Evolutionary conservation across 2,329 filamentous ascomycete species (phyloP).

Genomic region (Ramularia endophylla): DNA sequence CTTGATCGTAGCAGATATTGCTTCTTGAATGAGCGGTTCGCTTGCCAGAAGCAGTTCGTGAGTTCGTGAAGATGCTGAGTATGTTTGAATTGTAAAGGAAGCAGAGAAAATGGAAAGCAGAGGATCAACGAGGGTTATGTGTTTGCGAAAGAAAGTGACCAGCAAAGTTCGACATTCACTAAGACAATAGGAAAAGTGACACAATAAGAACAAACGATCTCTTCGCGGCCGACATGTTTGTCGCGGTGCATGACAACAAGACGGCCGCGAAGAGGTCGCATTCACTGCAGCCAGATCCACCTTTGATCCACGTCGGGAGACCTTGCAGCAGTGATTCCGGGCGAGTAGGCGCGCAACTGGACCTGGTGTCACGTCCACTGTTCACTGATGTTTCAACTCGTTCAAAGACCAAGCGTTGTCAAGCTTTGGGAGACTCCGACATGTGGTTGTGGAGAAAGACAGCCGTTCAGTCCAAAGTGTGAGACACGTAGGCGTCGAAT

Average conservation of each 20-base stretch:
- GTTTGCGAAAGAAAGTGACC: conserved; percentile 2
- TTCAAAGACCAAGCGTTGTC: conserved; percentile 8
- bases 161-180: no score
- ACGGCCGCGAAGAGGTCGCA: conserved; percentile 6
- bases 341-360: conserved; percentile 4
- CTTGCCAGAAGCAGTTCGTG: no score
- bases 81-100: conserved; percentile 1
- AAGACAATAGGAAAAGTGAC: conserved; percentile 8
- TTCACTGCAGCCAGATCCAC: conserved; percentile 3
- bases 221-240: conserved; percentile 2
- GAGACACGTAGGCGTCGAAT: background rate
- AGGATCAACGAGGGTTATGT: no score
- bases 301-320: no score
- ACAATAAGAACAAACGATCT: conserved; percentile 9
- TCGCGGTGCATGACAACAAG: conserved; percentile 3
- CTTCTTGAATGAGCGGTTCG: no score
- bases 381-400: no score
- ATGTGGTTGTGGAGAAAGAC: background rate
- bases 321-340: background rate
- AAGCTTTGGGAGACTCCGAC: conserved; percentile 7
- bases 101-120: background rate
- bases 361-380: conserved; percentile 1
- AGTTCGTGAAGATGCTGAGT: no score
- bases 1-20: conserved; percentile 4
- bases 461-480: background rate